Evolutionary conservation across 148 eudicot genomes (phyloP).

Genomic region (Mesembryanthemum crystallinum): DNA sequence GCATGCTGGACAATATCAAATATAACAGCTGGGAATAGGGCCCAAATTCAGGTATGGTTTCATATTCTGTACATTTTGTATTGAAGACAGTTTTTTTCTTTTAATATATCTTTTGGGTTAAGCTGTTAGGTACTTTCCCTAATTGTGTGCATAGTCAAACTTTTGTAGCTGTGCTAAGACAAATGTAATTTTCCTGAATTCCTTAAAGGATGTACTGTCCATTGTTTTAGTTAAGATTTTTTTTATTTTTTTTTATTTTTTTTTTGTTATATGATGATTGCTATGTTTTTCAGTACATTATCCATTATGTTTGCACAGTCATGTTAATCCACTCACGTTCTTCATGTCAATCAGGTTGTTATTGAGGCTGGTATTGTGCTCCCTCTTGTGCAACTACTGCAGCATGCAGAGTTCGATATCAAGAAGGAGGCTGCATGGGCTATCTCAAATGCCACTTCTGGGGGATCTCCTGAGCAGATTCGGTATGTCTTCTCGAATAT

Average conservation of each 20-base stretch:
- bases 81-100: too few species aligned
- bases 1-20: constrained; percentile 19
- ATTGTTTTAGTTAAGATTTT: background rate
- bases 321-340: background rate
- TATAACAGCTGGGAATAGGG: constrained; percentile 14
- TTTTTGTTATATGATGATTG: background rate
- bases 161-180: too few species aligned
- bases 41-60: constrained; percentile 18
- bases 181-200: too few species aligned
- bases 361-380: constrained; percentile 53
- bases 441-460: constrained; percentile 78
- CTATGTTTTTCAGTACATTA: background rate
- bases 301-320: background rate
- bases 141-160: too few species aligned
- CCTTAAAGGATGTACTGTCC: background rate
- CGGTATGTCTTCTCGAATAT: constrained; percentile 35
- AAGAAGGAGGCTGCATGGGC: constrained; percentile 94
- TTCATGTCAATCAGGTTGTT: constrained; percentile 52
- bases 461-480: constrained; percentile 73
- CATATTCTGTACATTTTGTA: background rate
- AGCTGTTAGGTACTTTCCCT: too few species aligned
- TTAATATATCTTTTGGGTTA: too few species aligned
- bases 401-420: constrained; percentile 70
- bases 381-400: constrained; percentile 67
- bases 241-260: too few species aligned